Evolutionary conservation across 495 filamentous ascomycete species (phyloP), one percentile per base, ranked within the genome.

Genomic region (Aspergillus wentii): DNA sequence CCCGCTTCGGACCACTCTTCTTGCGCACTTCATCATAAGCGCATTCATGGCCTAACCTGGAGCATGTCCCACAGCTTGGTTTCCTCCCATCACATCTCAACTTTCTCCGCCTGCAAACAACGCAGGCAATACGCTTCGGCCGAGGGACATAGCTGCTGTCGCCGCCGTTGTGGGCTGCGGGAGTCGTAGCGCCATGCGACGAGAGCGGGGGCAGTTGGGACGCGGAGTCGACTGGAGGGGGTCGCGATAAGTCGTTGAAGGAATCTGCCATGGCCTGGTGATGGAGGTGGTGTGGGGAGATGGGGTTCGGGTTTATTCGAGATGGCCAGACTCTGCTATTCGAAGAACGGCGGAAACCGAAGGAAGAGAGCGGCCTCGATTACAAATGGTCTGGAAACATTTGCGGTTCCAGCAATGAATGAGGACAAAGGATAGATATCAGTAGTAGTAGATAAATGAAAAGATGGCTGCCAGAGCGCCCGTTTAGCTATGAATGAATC

Each of bases 1-100:
- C 92, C 56, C 94, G 76, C 69, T 97, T 99, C 3, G 92, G 92
- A 7, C 92, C 92, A 61, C 92, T 97, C 74, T 99, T 99, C 66
- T 88, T 86, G 56, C 92, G 79, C 34, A 90, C 83, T 65, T 99
- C 92, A 64, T 97, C 92, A 54, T 96, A 99, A 9, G 86, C 79
- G 69, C 92, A 99, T 38, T 81, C 80, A 65, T 99, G 92, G 25
- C 86, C 82, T 37, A 99, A 66, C 34, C 92, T 74, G 11, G 85
- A 79, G 59, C 92, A 99, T 16, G 91, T 99, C 51, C 84, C 88
- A 59, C 92, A 99, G 51, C 85, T 92, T 9, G 92, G 92, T 43
- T 70, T 74, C 23, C 56, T 69, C 14, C 79, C 74, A 56, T 86
- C 82, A 48, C 82, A 86, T 61, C 85, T 84, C 34, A 98, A 68